Percentiles rank a stretch among this genome's conserved stretches.
Evolutionary conservation across 2,329 filamentous ascomycete species (phyloP).

Genomic region (Botrytis squamosa): DNA sequence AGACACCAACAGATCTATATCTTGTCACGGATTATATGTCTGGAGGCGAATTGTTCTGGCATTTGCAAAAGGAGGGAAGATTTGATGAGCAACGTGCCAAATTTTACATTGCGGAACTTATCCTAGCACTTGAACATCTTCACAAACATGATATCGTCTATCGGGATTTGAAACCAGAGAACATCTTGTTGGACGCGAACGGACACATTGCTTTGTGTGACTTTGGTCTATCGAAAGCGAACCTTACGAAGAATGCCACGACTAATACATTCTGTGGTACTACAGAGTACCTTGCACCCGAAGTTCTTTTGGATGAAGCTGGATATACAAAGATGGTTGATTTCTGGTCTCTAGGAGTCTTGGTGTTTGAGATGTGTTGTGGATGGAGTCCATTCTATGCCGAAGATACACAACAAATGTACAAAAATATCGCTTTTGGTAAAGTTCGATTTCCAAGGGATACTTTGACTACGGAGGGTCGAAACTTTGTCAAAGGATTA

Average conservation of each 20-base stretch:
- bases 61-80: slow-evolving; percentile 92
- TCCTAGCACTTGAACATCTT: slow-evolving; percentile 89
- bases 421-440: slow-evolving; percentile 99
- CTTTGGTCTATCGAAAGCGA: slow-evolving; percentile 96
- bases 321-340: slow-evolving; percentile 99
- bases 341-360: slow-evolving; percentile 96
- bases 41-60: slow-evolving; percentile 97
- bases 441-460: slow-evolving; percentile 96
- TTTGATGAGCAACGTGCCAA: slow-evolving; percentile 95
- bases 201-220: slow-evolving; percentile 97
- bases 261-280: slow-evolving; percentile 99
- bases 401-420: slow-evolving; percentile 99
- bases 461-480: slow-evolving; percentile 87
- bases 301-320: slow-evolving; percentile 91
- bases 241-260: slow-evolving; percentile 93
- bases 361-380: slow-evolving; percentile 99
- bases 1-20: slow-evolving; percentile 93
- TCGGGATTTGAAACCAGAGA: slow-evolving; percentile 94
- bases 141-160: slow-evolving; percentile 98
- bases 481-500: slow-evolving; percentile 97
- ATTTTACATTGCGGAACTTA: slow-evolving; percentile 98
- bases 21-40: slow-evolving; percentile 99
- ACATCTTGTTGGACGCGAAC: slow-evolving; percentile 94
- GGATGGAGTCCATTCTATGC: slow-evolving; percentile 99
- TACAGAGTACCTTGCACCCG: slow-evolving; percentile 93